These are phyloP conservation scores for Xylaria telfairii DNA, from an alignment of 495 filamentous ascomycete genomes.

Conservation along the genomic window DNA sequence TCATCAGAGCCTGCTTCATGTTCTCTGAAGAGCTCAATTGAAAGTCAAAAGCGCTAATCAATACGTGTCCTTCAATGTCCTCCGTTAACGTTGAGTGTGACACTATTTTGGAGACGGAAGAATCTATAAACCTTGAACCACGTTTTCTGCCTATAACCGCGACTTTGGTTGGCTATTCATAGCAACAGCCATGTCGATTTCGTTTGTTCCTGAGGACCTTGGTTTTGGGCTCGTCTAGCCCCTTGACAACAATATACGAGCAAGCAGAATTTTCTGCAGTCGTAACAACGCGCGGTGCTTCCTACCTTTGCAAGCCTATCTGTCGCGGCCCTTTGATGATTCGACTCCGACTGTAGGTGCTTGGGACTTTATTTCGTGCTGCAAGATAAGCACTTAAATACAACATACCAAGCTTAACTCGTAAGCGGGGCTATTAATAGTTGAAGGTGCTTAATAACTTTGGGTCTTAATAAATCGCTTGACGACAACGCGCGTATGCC, in stretches of 20 bases:
- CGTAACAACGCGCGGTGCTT: not conserved
- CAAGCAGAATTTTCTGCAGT: not conserved
- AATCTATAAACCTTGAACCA: not conserved
- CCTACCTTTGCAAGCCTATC: not conserved
- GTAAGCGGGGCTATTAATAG: not conserved
- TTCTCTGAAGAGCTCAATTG: not conserved
- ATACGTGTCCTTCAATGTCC: not conserved
- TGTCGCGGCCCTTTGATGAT: not conserved
- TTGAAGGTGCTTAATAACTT: no score
- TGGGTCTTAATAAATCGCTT: not conserved
- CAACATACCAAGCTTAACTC: not conserved
- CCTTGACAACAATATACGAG: not conserved
- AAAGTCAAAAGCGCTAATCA: not conserved
- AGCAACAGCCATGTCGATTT: conserved; percentile 1
- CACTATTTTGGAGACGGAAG: conserved; percentile 12
- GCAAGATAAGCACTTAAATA: not conserved
- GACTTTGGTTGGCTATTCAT: conserved; percentile 18
- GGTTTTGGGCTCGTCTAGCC: conserved; percentile 17
- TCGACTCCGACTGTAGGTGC: not conserved
- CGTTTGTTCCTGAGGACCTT: not conserved
- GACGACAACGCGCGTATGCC: not conserved
- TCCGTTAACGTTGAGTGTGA: not conserved
- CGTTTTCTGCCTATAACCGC: conserved; percentile 12
- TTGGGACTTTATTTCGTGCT: not conserved
- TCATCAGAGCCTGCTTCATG: not conserved